phyloP scores from a whole-genome alignment of 2,329 filamentous ascomycete species.

The Hymenoscyphus linearis region DNA sequence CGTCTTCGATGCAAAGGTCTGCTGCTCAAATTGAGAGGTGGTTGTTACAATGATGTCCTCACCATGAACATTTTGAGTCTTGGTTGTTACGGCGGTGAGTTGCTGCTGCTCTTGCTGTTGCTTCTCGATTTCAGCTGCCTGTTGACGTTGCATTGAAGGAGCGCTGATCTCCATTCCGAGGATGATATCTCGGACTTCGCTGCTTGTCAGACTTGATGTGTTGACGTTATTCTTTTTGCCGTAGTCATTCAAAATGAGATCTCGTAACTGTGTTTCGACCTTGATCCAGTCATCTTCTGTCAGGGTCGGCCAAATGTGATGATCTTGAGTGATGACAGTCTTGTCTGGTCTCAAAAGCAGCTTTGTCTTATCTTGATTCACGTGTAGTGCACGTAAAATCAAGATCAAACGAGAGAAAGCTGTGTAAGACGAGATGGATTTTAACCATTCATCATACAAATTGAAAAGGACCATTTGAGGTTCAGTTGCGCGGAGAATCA shows the following conservation, averaged over 20 bases:
- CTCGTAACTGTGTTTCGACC: slow-evolving; percentile 93
- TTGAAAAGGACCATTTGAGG: slow-evolving; percentile 99
- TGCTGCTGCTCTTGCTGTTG: slow-evolving; percentile 96
- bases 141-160: slow-evolving; percentile 95
- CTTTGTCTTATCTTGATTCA: slow-evolving; percentile 98
- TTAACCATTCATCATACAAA: slow-evolving; percentile 96
- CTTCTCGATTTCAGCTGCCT: slow-evolving; percentile 98
- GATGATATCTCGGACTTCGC: slow-evolving; percentile 97
- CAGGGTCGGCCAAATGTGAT: slow-evolving; percentile 96
- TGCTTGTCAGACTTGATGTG: slow-evolving; percentile 90
- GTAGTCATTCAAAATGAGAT: slow-evolving; percentile 96
- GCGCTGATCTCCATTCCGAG: slow-evolving; percentile 99
- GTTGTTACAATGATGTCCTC: slow-evolving; percentile 98
- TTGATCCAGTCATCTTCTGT: slow-evolving; percentile 98
- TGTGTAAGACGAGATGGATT: slow-evolving; percentile 97
- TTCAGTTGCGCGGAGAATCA: slow-evolving; percentile 96
- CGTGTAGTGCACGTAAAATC: slow-evolving; percentile 89
- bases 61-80: slow-evolving; percentile 94
- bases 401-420: slow-evolving; percentile 93
- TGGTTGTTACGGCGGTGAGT: slow-evolving; percentile 93
- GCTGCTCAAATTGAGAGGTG: slow-evolving; percentile 95
- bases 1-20: slow-evolving; percentile 96
- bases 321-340: slow-evolving; percentile 95
- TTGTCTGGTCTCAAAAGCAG: slow-evolving; percentile 91
- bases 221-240: slow-evolving; percentile 99